A percentile compares a stretch with the other conserved stretches of the same genome.
phyloP scores from a whole-genome alignment of 306 rosid species.

The Rubus idaeus region DNA sequence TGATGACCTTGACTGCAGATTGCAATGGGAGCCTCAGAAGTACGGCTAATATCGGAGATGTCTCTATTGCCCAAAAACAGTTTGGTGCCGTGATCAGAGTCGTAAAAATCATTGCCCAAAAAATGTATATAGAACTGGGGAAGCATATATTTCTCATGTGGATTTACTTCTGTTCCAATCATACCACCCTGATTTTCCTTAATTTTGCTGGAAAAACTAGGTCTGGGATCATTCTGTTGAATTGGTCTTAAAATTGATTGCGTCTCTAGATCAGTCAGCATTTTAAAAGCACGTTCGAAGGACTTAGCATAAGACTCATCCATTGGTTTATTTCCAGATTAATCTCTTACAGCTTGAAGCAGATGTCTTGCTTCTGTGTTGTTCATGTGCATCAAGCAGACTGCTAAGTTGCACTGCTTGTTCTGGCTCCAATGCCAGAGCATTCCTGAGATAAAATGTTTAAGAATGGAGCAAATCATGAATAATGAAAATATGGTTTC shows the following conservation, averaged over 20 bases:
- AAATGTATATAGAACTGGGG: conserved; percentile 49
- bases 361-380: conserved; percentile 76
- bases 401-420: conserved; percentile 91
- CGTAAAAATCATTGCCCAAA: no score
- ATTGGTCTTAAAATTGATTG: conserved; percentile 18
- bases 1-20: no score
- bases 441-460: conserved; percentile 49
- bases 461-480: neutral
- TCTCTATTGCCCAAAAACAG: no score
- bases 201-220: conserved; percentile 18
- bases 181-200: conserved; percentile 31
- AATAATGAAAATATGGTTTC: neutral
- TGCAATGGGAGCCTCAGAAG: no score
- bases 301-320: conserved; percentile 81
- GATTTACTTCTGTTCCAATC: conserved; percentile 33
- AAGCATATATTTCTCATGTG: conserved; percentile 32
- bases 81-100: no score
- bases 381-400: conserved; percentile 78
- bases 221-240: conserved; percentile 19
- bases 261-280: conserved; percentile 49
- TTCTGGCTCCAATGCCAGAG: conserved; percentile 78
- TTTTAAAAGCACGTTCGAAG: conserved; percentile 65
- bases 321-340: conserved; percentile 61
- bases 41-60: no score
- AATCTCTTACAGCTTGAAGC: conserved; percentile 65